Percentiles rank a stretch among this genome's conserved stretches.
Evolutionary conservation across 1,284 basidiomycete genomes (phyloP).

Genomic region (Bjerkandera adusta): DNA sequence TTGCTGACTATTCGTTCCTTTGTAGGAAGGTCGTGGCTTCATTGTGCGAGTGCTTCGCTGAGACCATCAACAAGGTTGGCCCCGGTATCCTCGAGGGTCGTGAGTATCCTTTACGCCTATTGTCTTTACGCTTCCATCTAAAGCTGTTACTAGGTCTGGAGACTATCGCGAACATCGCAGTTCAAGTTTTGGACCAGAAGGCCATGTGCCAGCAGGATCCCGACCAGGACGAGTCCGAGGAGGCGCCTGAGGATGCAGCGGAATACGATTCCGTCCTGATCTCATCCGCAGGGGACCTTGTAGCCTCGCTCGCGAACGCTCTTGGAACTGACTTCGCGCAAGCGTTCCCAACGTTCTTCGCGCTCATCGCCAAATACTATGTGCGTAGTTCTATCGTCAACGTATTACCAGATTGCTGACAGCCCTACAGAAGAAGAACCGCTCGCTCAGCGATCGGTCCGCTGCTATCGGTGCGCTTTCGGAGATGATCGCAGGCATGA

Average conservation of each 20-base stretch:
- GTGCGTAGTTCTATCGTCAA: constrained; percentile 44
- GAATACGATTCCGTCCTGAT: constrained; percentile 98
- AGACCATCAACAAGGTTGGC: constrained; percentile 89
- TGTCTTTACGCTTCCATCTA: constrained; percentile 10
- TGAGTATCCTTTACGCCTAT: constrained; percentile 36
- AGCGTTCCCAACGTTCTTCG: constrained; percentile 87
- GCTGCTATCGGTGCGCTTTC: constrained; percentile 93
- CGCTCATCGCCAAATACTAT: constrained; percentile 91
- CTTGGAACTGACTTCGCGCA: constrained; percentile 86
- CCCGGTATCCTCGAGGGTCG: constrained; percentile 78
- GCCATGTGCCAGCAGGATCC: constrained; percentile 95
- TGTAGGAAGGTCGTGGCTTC: constrained; percentile 83
- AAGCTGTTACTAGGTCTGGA: constrained; percentile 62
- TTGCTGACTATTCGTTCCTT: constrained; percentile 24
- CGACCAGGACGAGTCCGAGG: constrained; percentile 87
- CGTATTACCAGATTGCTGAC: constrained; percentile 14
- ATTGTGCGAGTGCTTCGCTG: constrained; percentile 84
- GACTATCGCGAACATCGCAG: constrained; percentile 74
- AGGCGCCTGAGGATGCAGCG: constrained; percentile 81
- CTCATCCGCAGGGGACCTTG: constrained; percentile 92
- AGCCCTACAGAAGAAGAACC: constrained; percentile 74
- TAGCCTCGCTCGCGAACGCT: constrained; percentile 85
- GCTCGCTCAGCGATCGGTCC: constrained; percentile 89
- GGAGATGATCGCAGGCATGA: constrained; percentile 95
- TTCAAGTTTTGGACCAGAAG: constrained; percentile 89